Evolutionary conservation across 208 protist species (phyloP).

Genomic region (Trypanosoma platydactyli): DNA sequence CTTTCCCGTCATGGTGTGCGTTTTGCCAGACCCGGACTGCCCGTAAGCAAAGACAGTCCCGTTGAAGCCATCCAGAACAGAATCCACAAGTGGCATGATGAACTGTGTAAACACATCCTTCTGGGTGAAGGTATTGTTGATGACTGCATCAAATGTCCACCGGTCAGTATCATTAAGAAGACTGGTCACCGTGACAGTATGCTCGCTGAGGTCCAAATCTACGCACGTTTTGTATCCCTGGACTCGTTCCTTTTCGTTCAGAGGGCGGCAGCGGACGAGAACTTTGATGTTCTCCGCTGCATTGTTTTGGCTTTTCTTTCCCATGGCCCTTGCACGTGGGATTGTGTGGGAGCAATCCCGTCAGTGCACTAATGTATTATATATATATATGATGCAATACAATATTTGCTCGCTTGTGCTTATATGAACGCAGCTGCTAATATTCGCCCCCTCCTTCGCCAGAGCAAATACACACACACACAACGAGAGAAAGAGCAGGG

Average conservation of each 20-base stretch:
- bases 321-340: slow-evolving; percentile 35
- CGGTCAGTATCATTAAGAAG: slow-evolving; percentile 64
- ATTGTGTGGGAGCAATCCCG: neutral
- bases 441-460: neutral
- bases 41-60: slow-evolving; percentile 95
- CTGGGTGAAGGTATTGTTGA: slow-evolving; percentile 89
- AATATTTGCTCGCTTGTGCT: slow-evolving; percentile 6
- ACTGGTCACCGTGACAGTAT: slow-evolving; percentile 68
- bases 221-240: slow-evolving; percentile 79
- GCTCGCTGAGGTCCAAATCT: slow-evolving; percentile 67
- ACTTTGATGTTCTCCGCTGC: slow-evolving; percentile 90
- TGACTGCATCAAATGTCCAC: slow-evolving; percentile 90
- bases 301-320: slow-evolving; percentile 49
- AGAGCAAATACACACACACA: neutral
- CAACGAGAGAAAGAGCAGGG: too few species aligned
- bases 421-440: neutral
- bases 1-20: slow-evolving; percentile 91
- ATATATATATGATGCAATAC: too few species aligned
- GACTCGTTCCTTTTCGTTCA: slow-evolving; percentile 78
- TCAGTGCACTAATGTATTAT: neutral
- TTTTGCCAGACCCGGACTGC: slow-evolving; percentile 95
- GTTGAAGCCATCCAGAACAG: slow-evolving; percentile 88
- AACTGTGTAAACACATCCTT: slow-evolving; percentile 88
- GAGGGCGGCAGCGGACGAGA: slow-evolving; percentile 80
- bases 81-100: slow-evolving; percentile 84